Evolutionary conservation across 1,284 basidiomycete species (phyloP), one percentile per base, ranked within the genome.

Genomic region (Sanguinoderma infundibulare): DNA sequence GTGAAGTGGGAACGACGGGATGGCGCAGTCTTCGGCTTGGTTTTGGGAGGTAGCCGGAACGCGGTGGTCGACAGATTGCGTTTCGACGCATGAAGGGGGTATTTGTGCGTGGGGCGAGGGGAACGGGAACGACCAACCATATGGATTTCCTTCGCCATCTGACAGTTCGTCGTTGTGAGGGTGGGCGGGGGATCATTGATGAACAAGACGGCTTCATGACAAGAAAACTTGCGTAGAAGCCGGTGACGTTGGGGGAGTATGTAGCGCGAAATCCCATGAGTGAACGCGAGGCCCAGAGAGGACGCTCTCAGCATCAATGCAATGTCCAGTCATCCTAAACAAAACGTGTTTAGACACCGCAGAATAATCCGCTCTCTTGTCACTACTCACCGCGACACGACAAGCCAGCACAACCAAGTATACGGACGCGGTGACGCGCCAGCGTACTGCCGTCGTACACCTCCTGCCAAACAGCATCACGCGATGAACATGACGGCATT

Each of bases 221-320:
- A 47, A 60, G 53, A 58, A 59, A 59, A 60, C 64, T 60, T 65
- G 58, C 60, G 64, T 59, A 65, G 55, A 57, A 44, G 60, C 52
- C 64, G 64, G 63, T 53, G 60, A 59, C 57, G 61, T 56, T 54
- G 65, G 51, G 60, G 53, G 53, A 60, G 55, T 53, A 61, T 62
- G 61, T 64, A 61, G 61, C 69, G 72, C 60, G 67, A 67, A 55
- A 65, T 67, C 63, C 69, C 71, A 67, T 71, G 69, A 63, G 65
- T 70, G 65, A 69, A 72, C 74, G 65, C 74, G 80, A 84, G 82
- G 83, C 85, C 86, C 83, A 82, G 82, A 81, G 83, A 85, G 84
- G 87, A 89, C 84, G 84, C 89, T 86, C 85, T 86, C 78, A 90
- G 84, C 90, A 92, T 92, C 82, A 87, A 90, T 77, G 71, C 74